These are phyloP conservation scores for Leptosphaerulina australis DNA, from an alignment of 2,329 filamentous ascomycete species.

Conservation along the genomic window DNA sequence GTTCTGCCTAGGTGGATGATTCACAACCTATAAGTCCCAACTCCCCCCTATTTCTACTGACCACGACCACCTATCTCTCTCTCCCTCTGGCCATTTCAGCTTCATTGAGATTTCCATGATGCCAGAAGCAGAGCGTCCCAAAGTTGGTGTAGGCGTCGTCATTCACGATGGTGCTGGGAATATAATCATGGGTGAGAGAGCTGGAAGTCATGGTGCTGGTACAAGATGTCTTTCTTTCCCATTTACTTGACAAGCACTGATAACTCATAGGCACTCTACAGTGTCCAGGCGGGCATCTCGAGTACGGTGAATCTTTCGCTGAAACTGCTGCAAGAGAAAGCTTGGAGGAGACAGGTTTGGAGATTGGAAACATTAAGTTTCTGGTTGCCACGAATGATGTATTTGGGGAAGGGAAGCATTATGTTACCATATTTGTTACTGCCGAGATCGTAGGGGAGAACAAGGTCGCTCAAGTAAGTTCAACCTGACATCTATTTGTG, in stretches of 20 bases:
- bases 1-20: background rate
- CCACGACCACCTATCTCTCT: no score
- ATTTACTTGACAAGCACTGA: background rate
- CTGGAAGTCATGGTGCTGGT: constrained; percentile 57
- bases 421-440: constrained; percentile 73
- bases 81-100: background rate
- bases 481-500: no score
- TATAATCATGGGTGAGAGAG: constrained; percentile 56
- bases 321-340: constrained; percentile 70
- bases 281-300: constrained; percentile 77
- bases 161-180: constrained; percentile 51
- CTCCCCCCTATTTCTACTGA: background rate
- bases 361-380: constrained; percentile 59
- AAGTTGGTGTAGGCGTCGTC: constrained; percentile 58
- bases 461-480: constrained; percentile 61
- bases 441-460: constrained; percentile 57
- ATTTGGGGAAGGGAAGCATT: constrained; percentile 71
- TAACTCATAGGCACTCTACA: constrained; percentile 61
- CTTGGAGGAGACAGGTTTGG: constrained; percentile 69
- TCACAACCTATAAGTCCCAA: background rate
- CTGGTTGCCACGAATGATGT: constrained; percentile 70
- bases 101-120: constrained; percentile 11
- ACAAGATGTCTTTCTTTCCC: constrained; percentile 8
- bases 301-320: constrained; percentile 68
- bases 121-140: constrained; percentile 36